Base-by-base conservation (phyloP, 345 rosid genomes). In the Anastatica hierochuntica region DNA sequence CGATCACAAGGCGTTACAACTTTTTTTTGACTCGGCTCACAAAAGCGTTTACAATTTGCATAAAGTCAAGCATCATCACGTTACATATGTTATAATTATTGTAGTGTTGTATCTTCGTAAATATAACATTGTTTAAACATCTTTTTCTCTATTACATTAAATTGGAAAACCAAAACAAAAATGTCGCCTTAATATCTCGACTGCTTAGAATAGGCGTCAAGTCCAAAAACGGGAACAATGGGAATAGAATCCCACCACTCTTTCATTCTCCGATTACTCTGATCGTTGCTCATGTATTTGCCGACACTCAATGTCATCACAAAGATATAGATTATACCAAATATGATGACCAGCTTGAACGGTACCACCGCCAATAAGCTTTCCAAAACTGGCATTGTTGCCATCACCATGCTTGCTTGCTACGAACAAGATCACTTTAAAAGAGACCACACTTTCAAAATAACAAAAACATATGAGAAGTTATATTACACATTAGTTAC, bases 231-330 rank as follows among this genome's bases (percentile, higher is more conserved):
- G 0, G 80, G 87, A 18, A 64, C 69, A 23, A 82, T 68, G 2
- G 99, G 97, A 66, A 88, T 85, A 0, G 94, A 78, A 41, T 77
- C 94, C 97, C 97, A 92, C 99, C 99, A 88, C 69, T 85, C 95
- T 46, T 74, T 73, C 15, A 79, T 48, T 57, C 94, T 72, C 30
- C 94, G 69, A 34, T 80, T 74, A 34, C 84, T 80, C 58, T 69
- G 73, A n/a, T 71, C 33, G 6, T 29, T 72, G 58, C 33, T 68
- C 42, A 70, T 40, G 58, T 29, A 16, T 70, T 64, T 76, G 43
- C 84, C 84, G 5, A 76, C 29, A 49, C 67, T 67, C 7, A 85
- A 78, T 53, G 77, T 85, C 76, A 63, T 58, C 2, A 77, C 13
- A 43, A 79, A 69, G 56, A 31, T 35, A 38, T 74, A 58, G 21